Conservation (phyloP, 164 flowering plant species). For the Cinnamomum micranthum region DNA sequence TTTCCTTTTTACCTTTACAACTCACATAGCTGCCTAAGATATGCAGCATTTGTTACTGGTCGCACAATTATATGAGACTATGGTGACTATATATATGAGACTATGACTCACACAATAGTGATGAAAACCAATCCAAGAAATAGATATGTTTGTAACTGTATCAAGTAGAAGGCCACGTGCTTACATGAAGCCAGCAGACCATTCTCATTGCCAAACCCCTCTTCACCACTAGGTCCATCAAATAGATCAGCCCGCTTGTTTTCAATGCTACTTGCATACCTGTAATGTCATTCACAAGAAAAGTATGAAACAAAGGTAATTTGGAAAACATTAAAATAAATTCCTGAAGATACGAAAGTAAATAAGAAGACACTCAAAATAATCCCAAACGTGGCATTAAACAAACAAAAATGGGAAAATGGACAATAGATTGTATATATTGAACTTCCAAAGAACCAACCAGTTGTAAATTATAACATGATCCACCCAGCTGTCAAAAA, state of each 20-base stretch:
- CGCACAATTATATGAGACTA: too few relatives aligned
- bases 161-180: constrained; percentile 8
- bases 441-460: neutral
- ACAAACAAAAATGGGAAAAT: neutral
- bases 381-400: neutral
- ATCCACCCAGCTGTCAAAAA: neutral
- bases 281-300: constrained; percentile 8
- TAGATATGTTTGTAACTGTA: neutral
- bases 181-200: constrained; percentile 72
- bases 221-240: constrained; percentile 50
- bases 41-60: too few relatives aligned
- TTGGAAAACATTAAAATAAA: neutral
- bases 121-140: neutral
- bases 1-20: too few relatives aligned
- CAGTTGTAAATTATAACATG: too few relatives aligned
- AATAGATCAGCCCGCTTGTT: constrained; percentile 70
- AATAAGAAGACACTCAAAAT: neutral
- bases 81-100: too few relatives aligned
- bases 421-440: neutral
- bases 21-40: too few relatives aligned
- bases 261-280: constrained; percentile 21
- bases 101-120: too few relatives aligned
- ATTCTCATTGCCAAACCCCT: constrained; percentile 60
- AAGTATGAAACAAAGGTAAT: neutral
- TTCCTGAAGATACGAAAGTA: neutral